These are phyloP conservation scores for Blumeria graminis DNA, from an alignment of 2,329 filamentous ascomycete species.

Conservation along the genomic window DNA sequence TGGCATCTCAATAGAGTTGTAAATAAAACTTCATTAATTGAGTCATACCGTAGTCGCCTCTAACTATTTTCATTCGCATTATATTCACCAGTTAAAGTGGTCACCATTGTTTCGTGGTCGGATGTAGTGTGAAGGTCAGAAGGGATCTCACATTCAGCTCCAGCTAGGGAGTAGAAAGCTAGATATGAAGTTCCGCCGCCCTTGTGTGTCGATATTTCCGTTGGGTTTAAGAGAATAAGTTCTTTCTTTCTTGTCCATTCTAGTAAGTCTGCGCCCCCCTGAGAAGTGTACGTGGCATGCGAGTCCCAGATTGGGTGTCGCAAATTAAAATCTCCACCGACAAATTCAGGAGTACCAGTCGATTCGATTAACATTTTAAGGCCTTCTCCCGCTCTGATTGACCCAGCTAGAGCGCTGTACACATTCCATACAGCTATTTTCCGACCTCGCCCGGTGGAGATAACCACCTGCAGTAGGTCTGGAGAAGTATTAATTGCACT, in stretches of 20 bases:
- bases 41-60: neutral
- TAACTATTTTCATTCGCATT: neutral
- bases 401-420: neutral
- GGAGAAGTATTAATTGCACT: neutral
- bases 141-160: neutral
- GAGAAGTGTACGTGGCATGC: neutral
- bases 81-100: neutral
- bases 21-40: neutral
- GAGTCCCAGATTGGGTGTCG: neutral
- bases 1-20: neutral
- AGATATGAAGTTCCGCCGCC: neutral
- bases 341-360: neutral
- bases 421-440: neutral
- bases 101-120: neutral
- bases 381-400: neutral
- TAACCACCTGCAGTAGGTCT: neutral
- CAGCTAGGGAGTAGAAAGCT: neutral
- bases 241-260: neutral
- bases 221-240: neutral
- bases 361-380: neutral
- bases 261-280: neutral
- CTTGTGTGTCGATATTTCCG: neutral
- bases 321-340: neutral
- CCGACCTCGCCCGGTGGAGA: neutral
- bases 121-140: neutral